A percentile compares a stretch with the other conserved stretches of the same genome.
These are phyloP conservation scores for Pseudonitzschia pungens DNA, from an alignment of 108 stramenopile genomes.

Conservation along the genomic window DNA sequence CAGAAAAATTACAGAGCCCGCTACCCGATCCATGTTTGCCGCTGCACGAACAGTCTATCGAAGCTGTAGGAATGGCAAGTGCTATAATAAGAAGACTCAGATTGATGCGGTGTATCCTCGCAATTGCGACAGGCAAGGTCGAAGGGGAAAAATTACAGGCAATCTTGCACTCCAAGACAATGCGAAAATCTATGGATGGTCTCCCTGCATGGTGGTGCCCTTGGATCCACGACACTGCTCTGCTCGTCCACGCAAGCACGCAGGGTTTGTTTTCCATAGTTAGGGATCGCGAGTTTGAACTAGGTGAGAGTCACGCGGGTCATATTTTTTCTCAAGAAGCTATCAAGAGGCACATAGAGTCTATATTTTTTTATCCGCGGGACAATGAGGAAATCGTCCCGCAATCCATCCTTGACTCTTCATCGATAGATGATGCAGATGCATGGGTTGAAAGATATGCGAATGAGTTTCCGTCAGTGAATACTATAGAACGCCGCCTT, in stretches of 20 bases:
- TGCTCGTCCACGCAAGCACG: constrained; percentile 65
- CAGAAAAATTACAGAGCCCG: constrained; percentile 39
- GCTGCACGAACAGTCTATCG: constrained; percentile 64
- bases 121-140: constrained; percentile 45
- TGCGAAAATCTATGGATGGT: constrained; percentile 53
- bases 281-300: constrained; percentile 21
- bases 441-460: constrained; percentile 61
- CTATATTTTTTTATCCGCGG: constrained; percentile 50
- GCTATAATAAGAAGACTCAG: constrained; percentile 65
- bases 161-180: constrained; percentile 24
- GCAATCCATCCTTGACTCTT: neutral
- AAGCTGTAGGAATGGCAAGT: constrained; percentile 63
- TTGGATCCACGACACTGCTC: constrained; percentile 72
- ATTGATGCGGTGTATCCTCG: constrained; percentile 57
- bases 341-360: constrained; percentile 50
- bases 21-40: constrained; percentile 76
- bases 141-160: constrained; percentile 13
- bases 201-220: constrained; percentile 88
- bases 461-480: constrained; percentile 57
- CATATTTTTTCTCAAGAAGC: constrained; percentile 29
- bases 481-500: constrained; percentile 66
- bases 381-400: constrained; percentile 23
- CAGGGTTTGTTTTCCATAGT: constrained; percentile 57
- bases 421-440: constrained; percentile 42
- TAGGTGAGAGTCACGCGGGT: neutral